A percentile compares a stretch with the other conserved stretches of the same genome.
Evolutionary conservation across 2,329 filamentous ascomycete species (phyloP).

Genomic region (Fusarium proliferatum): DNA sequence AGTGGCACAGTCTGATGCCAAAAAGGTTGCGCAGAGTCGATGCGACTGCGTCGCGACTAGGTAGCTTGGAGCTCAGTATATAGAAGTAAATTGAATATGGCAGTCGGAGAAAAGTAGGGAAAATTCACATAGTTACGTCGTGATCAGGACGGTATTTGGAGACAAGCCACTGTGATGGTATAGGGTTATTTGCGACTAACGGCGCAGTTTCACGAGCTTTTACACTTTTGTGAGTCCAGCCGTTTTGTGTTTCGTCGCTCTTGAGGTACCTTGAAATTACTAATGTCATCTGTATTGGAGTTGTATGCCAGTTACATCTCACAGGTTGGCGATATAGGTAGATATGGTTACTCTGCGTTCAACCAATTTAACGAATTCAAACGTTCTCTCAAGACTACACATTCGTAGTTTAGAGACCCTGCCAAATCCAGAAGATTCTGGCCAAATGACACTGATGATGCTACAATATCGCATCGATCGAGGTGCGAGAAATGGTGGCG

Average conservation of each 20-base stretch:
- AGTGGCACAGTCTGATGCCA: conserved; percentile 26
- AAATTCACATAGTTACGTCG: background rate
- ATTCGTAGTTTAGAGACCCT: background rate
- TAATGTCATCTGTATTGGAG: background rate
- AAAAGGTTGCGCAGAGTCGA: conserved; percentile 20
- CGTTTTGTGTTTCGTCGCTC: conserved; percentile 3
- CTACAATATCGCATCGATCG: conserved; percentile 20
- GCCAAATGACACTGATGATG: conserved; percentile 23
- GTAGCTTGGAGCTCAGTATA: background rate
- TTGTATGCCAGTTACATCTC: background rate
- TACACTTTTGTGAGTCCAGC: conserved; percentile 14
- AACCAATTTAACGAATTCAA: background rate
- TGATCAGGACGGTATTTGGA: background rate
- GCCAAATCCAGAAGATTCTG: conserved; percentile 1
- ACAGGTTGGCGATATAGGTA: background rate
- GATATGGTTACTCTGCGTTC: background rate
- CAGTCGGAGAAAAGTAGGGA: background rate
- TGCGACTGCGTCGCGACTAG: background rate
- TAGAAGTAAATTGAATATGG: background rate
- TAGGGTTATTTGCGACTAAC: conserved; percentile 21
- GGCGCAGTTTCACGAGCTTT: conserved; percentile 15
- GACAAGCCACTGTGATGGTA: conserved; percentile 9
- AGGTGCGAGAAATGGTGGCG: conserved; percentile 43
- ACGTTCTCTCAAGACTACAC: background rate
- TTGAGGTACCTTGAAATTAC: background rate